A percentile compares a stretch with the other conserved stretches of the same genome.
These are phyloP conservation scores for Pythium biforme DNA, from an alignment of 352 stramenopile genomes.

Conservation along the genomic window DNA sequence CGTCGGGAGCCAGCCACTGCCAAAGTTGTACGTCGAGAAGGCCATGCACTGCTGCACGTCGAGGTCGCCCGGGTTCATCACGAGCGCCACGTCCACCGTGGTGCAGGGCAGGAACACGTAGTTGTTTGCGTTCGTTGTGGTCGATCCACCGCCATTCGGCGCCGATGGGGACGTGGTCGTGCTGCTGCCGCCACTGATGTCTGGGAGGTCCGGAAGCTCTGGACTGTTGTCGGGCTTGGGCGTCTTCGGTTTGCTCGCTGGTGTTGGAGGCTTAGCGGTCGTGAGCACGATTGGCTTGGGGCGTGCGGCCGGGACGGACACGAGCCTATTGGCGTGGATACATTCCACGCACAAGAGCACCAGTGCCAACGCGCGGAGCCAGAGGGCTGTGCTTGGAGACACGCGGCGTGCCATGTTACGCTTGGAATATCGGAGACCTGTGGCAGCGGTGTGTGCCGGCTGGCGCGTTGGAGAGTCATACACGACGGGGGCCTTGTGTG, in stretches of 20 bases:
- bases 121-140: neutral
- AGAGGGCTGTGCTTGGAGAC: neutral
- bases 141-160: neutral
- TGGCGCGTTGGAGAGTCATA: no score
- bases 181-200: neutral
- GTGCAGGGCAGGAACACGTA: constrained; percentile 1
- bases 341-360: neutral
- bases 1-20: neutral
- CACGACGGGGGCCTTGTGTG: no score
- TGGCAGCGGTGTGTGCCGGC: no score
- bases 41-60: constrained; percentile 8
- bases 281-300: constrained; percentile 2
- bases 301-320: neutral
- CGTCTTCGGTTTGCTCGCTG: neutral
- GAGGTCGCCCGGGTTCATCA: neutral
- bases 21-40: constrained; percentile 11
- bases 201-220: no score
- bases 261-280: neutral
- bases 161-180: neutral
- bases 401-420: no score
- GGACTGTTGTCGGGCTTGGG: neutral
- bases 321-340: neutral
- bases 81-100: neutral
- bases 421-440: no score
- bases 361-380: neutral